phyloP scores from a whole-genome alignment of 176 grass and related monocot genomes.

The Zoysia pacifica region DNA sequence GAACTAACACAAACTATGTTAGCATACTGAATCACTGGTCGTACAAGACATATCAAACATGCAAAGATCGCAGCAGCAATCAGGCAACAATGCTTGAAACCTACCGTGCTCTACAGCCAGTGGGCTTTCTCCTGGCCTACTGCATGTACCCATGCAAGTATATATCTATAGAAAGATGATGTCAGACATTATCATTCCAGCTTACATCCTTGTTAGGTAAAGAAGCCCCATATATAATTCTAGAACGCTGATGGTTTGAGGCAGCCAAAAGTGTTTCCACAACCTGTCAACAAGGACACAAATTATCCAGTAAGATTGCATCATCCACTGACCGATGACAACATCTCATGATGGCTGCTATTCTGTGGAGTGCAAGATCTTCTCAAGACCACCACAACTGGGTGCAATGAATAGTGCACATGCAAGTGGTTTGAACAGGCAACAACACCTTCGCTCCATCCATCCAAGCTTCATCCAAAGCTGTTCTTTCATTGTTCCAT shows the following conservation, averaged over 20 bases:
- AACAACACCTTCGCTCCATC: slow-evolving; percentile 23
- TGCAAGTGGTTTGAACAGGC: slow-evolving; percentile 22
- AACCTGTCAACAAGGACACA: slow-evolving; percentile 23
- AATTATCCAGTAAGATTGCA: slow-evolving; percentile 17
- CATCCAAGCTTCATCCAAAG: neutral
- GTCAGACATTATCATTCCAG: slow-evolving; percentile 6
- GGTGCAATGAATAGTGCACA: slow-evolving; percentile 4
- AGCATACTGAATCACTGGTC: slow-evolving; percentile 57
- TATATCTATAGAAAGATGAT: slow-evolving; percentile 38
- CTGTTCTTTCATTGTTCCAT: slow-evolving; percentile 27
- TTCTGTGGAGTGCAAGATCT: neutral
- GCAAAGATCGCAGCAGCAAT: slow-evolving; percentile 47
- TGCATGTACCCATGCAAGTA: slow-evolving; percentile 44
- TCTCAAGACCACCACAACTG: slow-evolving; percentile 1
- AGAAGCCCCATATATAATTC: slow-evolving; percentile 6
- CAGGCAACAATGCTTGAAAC: slow-evolving; percentile 43
- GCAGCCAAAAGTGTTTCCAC: slow-evolving; percentile 1
- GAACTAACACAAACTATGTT: no score
- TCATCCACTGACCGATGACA: slow-evolving; percentile 2
- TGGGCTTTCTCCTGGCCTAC: slow-evolving; percentile 45
- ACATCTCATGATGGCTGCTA: slow-evolving; percentile 6
- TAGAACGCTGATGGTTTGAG: slow-evolving; percentile 12
- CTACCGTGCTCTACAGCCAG: slow-evolving; percentile 60
- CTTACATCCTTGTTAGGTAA: slow-evolving; percentile 33
- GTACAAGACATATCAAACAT: slow-evolving; percentile 57